Evolutionary conservation across 495 filamentous ascomycete genomes (phyloP).

Genomic region (Chaetomidium leptoderma): DNA sequence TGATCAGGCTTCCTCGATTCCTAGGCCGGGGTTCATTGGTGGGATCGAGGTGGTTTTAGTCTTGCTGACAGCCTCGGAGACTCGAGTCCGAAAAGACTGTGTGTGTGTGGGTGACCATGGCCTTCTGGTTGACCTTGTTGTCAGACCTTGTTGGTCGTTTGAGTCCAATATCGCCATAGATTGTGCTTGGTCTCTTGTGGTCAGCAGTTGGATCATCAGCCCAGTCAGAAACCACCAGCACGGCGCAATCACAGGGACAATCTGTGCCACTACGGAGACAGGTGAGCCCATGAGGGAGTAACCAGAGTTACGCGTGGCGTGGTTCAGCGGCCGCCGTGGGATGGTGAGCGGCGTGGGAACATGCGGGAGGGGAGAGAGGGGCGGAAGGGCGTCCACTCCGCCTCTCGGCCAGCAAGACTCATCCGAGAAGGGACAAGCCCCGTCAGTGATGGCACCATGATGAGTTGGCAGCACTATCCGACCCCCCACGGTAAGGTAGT

Average conservation of each 20-base stretch:
- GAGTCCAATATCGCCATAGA: conserved; percentile 21
- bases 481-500: conserved; percentile 16
- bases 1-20: conserved; percentile 7
- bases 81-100: not conserved
- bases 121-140: conserved; percentile 11
- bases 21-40: not conserved
- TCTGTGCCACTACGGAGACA: conserved; percentile 2
- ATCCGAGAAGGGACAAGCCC: conserved; percentile 3
- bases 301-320: conserved; percentile 22
- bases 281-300: conserved; percentile 6
- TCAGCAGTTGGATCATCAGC: conserved; percentile 22
- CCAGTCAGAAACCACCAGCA: conserved; percentile 16
- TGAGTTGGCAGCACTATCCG: conserved; percentile 28
- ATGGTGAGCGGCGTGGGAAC: conserved; percentile 18
- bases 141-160: not conserved
- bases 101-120: not conserved
- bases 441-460: conserved; percentile 26
- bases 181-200: conserved; percentile 27
- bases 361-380: not conserved
- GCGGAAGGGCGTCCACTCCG: conserved; percentile 8
- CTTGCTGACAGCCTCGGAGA: not conserved
- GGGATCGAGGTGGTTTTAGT: not conserved
- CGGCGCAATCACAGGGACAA: conserved; percentile 7
- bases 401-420: conserved; percentile 9
- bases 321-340: conserved; percentile 23